Evolutionary conservation across 768 basidiomycete species (phyloP).

Genomic region (Dioszegia aurantiaca): DNA sequence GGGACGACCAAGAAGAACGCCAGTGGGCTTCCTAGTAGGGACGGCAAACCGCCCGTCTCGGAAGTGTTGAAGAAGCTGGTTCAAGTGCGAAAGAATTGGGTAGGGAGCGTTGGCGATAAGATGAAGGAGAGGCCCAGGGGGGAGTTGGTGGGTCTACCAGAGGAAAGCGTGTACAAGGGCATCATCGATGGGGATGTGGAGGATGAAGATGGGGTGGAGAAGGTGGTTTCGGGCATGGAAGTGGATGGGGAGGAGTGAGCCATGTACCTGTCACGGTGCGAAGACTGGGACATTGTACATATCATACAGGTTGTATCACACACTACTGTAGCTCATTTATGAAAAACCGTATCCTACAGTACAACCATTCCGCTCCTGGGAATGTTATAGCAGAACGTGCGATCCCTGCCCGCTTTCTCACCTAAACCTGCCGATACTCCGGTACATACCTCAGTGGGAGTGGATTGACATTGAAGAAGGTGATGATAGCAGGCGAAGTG

Average conservation of each 20-base stretch:
- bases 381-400: too few relatives aligned
- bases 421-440: too few relatives aligned
- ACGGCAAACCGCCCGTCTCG: slow-evolving; percentile 44
- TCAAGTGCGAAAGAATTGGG: slow-evolving; percentile 73
- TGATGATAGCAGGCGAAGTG: slow-evolving; percentile 18
- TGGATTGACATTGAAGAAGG: slow-evolving; percentile 23
- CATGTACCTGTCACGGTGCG: too few relatives aligned
- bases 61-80: slow-evolving; percentile 58
- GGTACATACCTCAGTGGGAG: slow-evolving; percentile 16
- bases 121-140: slow-evolving; percentile 71
- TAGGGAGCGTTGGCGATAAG: slow-evolving; percentile 67
- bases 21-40: slow-evolving; percentile 41
- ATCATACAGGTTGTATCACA: too few relatives aligned
- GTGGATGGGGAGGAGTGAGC: slow-evolving; percentile 4
- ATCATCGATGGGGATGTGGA: slow-evolving; percentile 51
- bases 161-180: slow-evolving; percentile 62
- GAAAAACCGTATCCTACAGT: too few relatives aligned
- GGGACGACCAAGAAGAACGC: slow-evolving; percentile 34
- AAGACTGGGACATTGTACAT: too few relatives aligned
- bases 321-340: too few relatives aligned
- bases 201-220: slow-evolving; percentile 38
- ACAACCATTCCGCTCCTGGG: too few relatives aligned
- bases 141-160: slow-evolving; percentile 34
- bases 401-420: too few relatives aligned
- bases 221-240: slow-evolving; percentile 19